A percentile compares a stretch with the other conserved stretches of the same genome.
These are phyloP conservation scores for Berberis vulgaris DNA, from an alignment of 164 flowering plant species.

Conservation along the genomic window DNA sequence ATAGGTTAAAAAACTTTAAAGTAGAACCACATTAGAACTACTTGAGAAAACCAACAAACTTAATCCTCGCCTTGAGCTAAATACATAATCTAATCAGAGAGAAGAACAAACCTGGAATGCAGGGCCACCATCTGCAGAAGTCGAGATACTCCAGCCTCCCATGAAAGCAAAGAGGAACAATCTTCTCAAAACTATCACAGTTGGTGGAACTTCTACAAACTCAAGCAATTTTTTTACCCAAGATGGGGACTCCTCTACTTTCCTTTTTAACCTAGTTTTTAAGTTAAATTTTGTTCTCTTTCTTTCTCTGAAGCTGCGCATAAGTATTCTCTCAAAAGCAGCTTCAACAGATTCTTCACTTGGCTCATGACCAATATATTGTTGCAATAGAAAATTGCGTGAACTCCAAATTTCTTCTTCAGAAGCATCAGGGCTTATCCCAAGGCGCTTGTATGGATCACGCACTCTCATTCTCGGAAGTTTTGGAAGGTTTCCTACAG, in stretches of 20 bases:
- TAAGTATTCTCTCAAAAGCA: constrained; percentile 83
- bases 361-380: constrained; percentile 79
- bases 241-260: constrained; percentile 94
- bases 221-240: constrained; percentile 71
- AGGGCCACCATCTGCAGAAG: constrained; percentile 93
- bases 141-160: constrained; percentile 91
- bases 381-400: constrained; percentile 81
- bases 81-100: too few relatives aligned
- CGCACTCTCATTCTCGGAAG: constrained; percentile 63
- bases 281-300: constrained; percentile 86
- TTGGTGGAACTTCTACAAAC: constrained; percentile 75
- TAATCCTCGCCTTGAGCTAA: too few relatives aligned
- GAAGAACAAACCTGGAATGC: constrained; percentile 79
- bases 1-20: background rate
- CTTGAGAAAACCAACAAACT: background rate
- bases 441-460: constrained; percentile 92
- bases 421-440: constrained; percentile 68
- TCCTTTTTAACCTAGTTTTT: constrained; percentile 71
- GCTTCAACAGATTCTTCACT: constrained; percentile 92
- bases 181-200: constrained; percentile 72
- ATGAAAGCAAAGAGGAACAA: constrained; percentile 79
- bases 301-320: constrained; percentile 64
- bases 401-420: constrained; percentile 91
- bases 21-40: background rate
- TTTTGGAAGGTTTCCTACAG: constrained; percentile 43